Evolutionary conservation across 345 rosid genomes (phyloP), one percentile per base, ranked within the genome.

Genomic region (Euclidium syriacum): DNA sequence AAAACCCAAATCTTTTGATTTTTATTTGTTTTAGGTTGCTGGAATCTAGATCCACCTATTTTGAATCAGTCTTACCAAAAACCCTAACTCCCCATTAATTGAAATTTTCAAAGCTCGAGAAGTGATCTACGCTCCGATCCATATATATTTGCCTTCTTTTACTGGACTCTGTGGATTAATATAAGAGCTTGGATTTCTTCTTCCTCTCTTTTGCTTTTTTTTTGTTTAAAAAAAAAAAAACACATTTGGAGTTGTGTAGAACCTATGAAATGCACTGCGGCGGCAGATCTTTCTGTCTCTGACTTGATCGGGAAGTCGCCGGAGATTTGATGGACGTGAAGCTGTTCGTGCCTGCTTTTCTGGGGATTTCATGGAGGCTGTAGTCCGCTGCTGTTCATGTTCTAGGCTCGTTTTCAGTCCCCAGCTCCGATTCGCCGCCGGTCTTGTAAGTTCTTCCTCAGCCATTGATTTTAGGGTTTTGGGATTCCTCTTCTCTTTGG

Each of bases 331-430:
- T 83, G 87, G 85, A 73, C 78, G 75, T 78, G 75, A 61, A 70
- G 73, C 68, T 64, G 65, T 51, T 61, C 15, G 46, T 64, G 66
- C 25, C 39, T 16, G 67, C 42, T 32, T 41, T 64, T 69, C 61
- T 77, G 30, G 57, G 43, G 70, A 42, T 80, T 79, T 79, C 83
- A 92, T 92, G 98, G 98, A 85, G 95, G 46, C 76, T 63, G 25
- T 71, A 44, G 41, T 54, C 49, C 78, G 54, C 29, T 63, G 72
- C 33, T 33, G 78, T 63, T 61, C 82, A 56, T 76, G 74, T 39
- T 32, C 65, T 29, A 50, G 42, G 17, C 43, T 58, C 61, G 20
- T 81, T 71, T 42, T 75, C 51, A 53, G 34, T 62, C 27, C 32
- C 34, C 79, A 80, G 80, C 84, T 78, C 56, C 78, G 90, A 72